Base-by-base conservation (phyloP, 306 rosid genomes). In the Lathyrus oleraceus region DNA sequence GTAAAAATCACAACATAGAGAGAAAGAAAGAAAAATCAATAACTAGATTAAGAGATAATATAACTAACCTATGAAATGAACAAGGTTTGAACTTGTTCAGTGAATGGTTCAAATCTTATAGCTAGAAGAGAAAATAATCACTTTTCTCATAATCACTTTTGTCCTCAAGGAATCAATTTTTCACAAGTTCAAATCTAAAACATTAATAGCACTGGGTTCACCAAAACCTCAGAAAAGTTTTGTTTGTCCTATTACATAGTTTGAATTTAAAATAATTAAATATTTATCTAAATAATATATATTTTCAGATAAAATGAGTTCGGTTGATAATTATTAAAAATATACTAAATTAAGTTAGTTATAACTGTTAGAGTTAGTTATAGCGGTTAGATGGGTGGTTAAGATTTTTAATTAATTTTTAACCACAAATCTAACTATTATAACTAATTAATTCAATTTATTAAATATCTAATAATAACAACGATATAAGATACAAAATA, bases 11-110 rank as follows among this genome's bases (percentile, higher is more conserved):
- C 36, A 30, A 28, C 32, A 52, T 3, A 52, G 2, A 53, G 2
- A 45, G 3, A 48, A 7, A 39, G 5, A 73, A n/a, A 71, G 17
- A 19, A 36, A 6, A 48, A 11, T 15, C n/a, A 57, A 58, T 1
- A 68, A 69, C 49, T 2, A 25, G 2, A 36, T 12, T 27, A 57
- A 58, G 15, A 67, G 70, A 36, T 7, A 35, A 44, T 58, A 17
- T 10, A 51, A 45, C 81, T 54, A 44, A 68, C 65, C 76, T 62
- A 3, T 23, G 14, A 61, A 59, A 59, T 57, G n/a, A 78, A 38
- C 38, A 2, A 21, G 59, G 28, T 66, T 36, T 38, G 79, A 61
- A 61, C 47, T 39, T 44, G 12, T 67, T 57, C 35, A 61, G 67
- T 12, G 61, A 8, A 0, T 10, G 53, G 61, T 32, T 23, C 10